Base-by-base conservation (phyloP, 768 basidiomycete genomes). In the Rhodotorula sphaerocarpa region DNA sequence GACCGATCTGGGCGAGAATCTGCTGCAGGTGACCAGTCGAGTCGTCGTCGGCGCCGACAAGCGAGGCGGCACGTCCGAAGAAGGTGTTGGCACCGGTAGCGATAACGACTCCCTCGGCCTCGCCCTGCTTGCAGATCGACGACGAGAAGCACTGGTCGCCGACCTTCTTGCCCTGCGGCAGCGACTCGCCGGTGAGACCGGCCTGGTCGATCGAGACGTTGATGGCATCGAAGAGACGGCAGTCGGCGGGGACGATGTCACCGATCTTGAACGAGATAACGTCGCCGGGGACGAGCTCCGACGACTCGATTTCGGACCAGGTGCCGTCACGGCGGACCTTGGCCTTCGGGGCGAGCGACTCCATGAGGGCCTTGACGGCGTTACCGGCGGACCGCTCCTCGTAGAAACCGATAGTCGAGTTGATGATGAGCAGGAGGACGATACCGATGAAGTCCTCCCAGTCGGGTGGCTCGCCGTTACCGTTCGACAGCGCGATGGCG, bases 361-460 rank as follows among this genome's bases (percentile, higher is more conserved):
- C 93, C 93, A 97, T 97, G 65, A 97, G 86, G 6, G 93, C 93
- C 79, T 93, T 95, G 79, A 97, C 93, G 31, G 93, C 93, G 77
- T 96, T 96, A 77, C 93, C 93, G 46, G 93, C 93, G 72, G 90
- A 90, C 57, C 84, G 83, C 77, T 96, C 93, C 77, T 96, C 93
- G 79, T 93, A 91, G 83, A 93, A 97, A 81, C 93, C 93, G 73
- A 97, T 96, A 34, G 59, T 56, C 5, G 92, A 95, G 83, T 96
- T 97, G 83, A 90, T 80, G 78, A 96, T 81, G 34, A 96, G 78
- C 10, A 97, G 83, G 53, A 88, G 79, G 71, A 95, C 78, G 79
- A 97, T 97, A 82, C 93, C 93, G 77, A 87, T 82, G 78, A 97
- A 96, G 79, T 97, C 93, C 75, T 88, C 79, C 93, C 93, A 97